Evolutionary conservation across 2,329 filamentous ascomycete species (phyloP).

Genomic region (Talaromyces funiculosus): DNA sequence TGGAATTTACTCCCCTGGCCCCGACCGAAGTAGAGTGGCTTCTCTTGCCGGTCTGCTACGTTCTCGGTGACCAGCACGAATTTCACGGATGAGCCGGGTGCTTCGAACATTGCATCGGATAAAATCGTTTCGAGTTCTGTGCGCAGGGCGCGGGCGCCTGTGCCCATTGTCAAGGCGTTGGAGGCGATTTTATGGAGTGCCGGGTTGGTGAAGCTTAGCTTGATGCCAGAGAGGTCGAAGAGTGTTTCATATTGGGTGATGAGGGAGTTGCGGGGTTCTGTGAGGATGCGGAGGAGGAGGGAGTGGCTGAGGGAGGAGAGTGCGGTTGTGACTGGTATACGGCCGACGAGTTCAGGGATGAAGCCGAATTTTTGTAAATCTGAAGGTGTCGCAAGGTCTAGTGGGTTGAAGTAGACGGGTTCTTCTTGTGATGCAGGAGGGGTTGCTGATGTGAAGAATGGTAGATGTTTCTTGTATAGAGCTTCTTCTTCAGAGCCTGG

Average conservation of each 20-base stretch:
- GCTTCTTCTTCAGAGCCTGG: conserved; percentile 62
- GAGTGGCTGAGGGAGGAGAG: conserved; percentile 66
- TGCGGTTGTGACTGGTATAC: conserved; percentile 83
- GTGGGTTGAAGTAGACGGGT: conserved; percentile 50
- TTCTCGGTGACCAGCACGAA: conserved; percentile 69
- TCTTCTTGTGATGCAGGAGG: conserved; percentile 33
- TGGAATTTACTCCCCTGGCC: conserved; percentile 49
- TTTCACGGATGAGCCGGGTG: conserved; percentile 59
- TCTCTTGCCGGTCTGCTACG: conserved; percentile 58
- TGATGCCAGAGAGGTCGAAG: conserved; percentile 71
- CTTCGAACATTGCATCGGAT: conserved; percentile 75
- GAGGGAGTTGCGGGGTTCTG: conserved; percentile 83
- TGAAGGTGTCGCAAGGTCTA: conserved; percentile 68
- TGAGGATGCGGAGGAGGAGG: conserved; percentile 77
- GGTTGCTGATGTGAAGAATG: conserved; percentile 55
- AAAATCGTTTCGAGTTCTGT: conserved; percentile 76
- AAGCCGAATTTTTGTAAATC: conserved; percentile 83
- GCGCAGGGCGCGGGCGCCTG: conserved; percentile 72
- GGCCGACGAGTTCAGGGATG: conserved; percentile 93
- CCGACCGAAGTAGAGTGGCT: conserved; percentile 47
- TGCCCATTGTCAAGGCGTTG: conserved; percentile 62
- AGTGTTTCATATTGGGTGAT: conserved; percentile 83
- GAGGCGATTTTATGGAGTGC: conserved; percentile 77
- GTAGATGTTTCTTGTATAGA: conserved; percentile 54
- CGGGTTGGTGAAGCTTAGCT: conserved; percentile 74